Percentiles rank a stretch among this genome's conserved stretches.
These are phyloP conservation scores for Fusarium nygamai DNA, from an alignment of 2,329 filamentous ascomycete genomes.

Conservation along the genomic window DNA sequence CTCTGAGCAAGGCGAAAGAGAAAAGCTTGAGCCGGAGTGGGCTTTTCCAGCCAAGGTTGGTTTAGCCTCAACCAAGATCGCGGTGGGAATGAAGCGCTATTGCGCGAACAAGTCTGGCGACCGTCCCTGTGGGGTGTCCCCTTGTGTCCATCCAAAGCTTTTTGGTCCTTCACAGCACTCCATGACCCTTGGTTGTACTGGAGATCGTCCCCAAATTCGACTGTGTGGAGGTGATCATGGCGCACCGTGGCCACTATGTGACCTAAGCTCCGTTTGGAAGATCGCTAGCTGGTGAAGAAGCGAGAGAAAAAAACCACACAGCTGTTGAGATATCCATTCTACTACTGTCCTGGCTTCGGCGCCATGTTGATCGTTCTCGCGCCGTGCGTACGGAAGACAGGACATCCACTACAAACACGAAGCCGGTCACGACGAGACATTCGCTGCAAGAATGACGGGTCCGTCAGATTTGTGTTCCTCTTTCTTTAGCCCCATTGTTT, in stretches of 20 bases:
- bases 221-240: conserved; percentile 41
- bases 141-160: conserved; percentile 24
- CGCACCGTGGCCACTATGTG: conserved; percentile 36
- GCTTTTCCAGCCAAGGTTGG: conserved; percentile 32
- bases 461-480: neutral
- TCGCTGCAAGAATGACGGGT: neutral
- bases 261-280: conserved; percentile 9
- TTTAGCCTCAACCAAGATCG: conserved; percentile 40
- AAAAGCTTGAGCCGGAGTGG: conserved; percentile 43
- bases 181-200: conserved; percentile 25
- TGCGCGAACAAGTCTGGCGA: conserved; percentile 44
- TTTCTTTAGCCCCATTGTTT: conserved; percentile 3
- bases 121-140: conserved; percentile 38
- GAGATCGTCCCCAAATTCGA: conserved; percentile 42
- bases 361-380: conserved; percentile 34
- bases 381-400: neutral
- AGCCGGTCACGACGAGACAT: conserved; percentile 2
- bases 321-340: conserved; percentile 30
- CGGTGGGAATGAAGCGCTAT: conserved; percentile 44
- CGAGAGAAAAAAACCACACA: conserved; percentile 4
- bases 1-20: conserved; percentile 26
- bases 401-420: conserved; percentile 15
- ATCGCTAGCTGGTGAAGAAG: conserved; percentile 24
- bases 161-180: conserved; percentile 29
- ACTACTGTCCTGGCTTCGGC: conserved; percentile 22